phyloP scores from a whole-genome alignment of 176 grass and related monocot species.

The Lolium rigidum region DNA sequence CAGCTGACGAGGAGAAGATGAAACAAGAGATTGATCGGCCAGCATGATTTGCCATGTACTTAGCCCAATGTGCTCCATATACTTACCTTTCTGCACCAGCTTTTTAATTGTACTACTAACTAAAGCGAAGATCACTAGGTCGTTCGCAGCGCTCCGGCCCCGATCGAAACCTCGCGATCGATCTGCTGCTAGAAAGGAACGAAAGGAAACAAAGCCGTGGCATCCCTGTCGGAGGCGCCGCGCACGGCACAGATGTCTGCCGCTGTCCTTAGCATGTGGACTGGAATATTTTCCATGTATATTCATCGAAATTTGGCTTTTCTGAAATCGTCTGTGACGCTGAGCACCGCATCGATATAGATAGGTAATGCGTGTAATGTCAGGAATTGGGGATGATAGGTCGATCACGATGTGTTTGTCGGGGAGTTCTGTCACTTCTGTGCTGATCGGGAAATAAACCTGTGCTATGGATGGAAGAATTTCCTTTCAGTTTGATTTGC shows the following conservation, averaged over 20 bases:
- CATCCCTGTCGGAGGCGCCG: not conserved
- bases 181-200: not conserved
- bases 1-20: slow-evolving; percentile 2
- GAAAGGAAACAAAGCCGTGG: not conserved
- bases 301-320: slow-evolving; percentile 27
- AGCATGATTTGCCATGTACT: slow-evolving; percentile 45
- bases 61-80: not conserved
- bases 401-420: slow-evolving; percentile 9
- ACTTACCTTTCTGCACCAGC: slow-evolving; percentile 21
- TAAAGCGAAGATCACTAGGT: slow-evolving; percentile 27
- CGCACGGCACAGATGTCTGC: slow-evolving; percentile 23
- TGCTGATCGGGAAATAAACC: not conserved
- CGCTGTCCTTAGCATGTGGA: not conserved
- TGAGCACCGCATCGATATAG: not conserved
- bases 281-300: slow-evolving; percentile 1
- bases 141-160: not conserved
- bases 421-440: no score
- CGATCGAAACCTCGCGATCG: slow-evolving; percentile 33
- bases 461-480: not conserved
- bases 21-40: not conserved
- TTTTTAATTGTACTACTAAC: slow-evolving; percentile 3
- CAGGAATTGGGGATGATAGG: not conserved
- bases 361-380: not conserved
- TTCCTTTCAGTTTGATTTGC: not conserved
- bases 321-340: not conserved